phyloP scores from a whole-genome alignment of 305 asterid genomes.

The Fraxinus latifolia region DNA sequence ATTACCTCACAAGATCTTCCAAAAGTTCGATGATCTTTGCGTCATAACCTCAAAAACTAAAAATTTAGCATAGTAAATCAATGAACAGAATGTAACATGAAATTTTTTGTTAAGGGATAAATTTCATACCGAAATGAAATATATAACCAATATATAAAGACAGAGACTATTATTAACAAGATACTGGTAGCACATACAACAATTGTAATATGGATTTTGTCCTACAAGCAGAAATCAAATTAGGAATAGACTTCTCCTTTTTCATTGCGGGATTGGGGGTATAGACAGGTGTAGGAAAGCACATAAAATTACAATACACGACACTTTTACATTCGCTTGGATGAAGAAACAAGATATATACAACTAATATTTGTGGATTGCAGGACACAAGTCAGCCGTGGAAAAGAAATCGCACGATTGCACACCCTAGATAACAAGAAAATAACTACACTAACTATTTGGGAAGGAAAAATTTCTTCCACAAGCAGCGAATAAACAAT shows the following conservation, averaged over 20 bases:
- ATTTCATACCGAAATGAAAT: background rate
- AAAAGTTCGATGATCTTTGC: background rate
- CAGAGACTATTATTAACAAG: background rate
- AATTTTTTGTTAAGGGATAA: background rate
- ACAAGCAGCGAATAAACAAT: conserved; percentile 2
- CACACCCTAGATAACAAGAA: background rate
- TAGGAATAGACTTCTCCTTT: background rate
- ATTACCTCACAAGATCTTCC: background rate
- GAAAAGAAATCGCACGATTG: background rate
- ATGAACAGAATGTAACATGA: background rate
- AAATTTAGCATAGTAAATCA: background rate
- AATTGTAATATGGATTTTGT: background rate
- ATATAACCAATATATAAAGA: background rate
- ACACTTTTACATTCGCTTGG: background rate
- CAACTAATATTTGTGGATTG: background rate
- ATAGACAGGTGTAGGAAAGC: background rate
- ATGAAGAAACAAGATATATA: background rate
- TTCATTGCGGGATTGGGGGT: background rate
- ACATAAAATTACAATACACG: background rate
- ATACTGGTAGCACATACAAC: background rate
- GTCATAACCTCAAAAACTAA: background rate
- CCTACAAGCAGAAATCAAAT: background rate
- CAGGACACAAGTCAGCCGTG: background rate
- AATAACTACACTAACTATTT: background rate
- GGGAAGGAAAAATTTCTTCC: background rate